Conservation (phyloP, 2,329 filamentous ascomycete genomes). For the Colletotrichum somersetense region DNA sequence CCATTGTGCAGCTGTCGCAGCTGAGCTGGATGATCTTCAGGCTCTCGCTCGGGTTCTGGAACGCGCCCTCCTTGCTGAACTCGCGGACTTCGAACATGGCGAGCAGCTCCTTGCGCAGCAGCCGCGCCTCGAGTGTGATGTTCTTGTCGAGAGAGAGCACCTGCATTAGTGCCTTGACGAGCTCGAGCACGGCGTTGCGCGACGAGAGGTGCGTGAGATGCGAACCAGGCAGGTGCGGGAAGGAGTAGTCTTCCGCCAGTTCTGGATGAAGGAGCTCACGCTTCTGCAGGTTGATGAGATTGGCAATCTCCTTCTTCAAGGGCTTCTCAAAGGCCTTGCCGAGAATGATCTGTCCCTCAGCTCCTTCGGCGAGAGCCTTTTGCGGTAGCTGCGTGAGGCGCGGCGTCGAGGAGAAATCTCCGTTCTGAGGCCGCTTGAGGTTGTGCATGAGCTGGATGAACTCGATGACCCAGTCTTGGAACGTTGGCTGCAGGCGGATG, state of each 20-base stretch:
- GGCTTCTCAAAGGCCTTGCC: slow-evolving; percentile 89
- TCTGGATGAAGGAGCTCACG: slow-evolving; percentile 91
- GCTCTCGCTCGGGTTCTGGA: slow-evolving; percentile 84
- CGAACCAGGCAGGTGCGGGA: slow-evolving; percentile 83
- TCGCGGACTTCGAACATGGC: slow-evolving; percentile 94
- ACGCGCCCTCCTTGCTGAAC: slow-evolving; percentile 89
- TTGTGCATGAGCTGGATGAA: slow-evolving; percentile 95
- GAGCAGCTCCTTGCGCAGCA: slow-evolving; percentile 90
- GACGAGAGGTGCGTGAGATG: slow-evolving; percentile 64
- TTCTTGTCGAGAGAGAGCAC: slow-evolving; percentile 91
- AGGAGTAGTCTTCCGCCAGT: slow-evolving; percentile 86
- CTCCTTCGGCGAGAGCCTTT: slow-evolving; percentile 67
- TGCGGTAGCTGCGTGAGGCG: slow-evolving; percentile 73
- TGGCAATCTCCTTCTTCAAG: slow-evolving; percentile 87
- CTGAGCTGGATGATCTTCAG: slow-evolving; percentile 81
- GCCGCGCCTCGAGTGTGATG: slow-evolving; percentile 87
- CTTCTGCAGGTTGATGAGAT: slow-evolving; percentile 86
- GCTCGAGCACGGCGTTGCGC: slow-evolving; percentile 73
- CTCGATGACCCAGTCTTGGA: slow-evolving; percentile 93
- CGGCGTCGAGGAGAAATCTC: slow-evolving; percentile 64
- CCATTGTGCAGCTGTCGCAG: slow-evolving; percentile 91
- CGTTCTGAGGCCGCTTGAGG: slow-evolving; percentile 77
- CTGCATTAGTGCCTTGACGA: slow-evolving; percentile 94
- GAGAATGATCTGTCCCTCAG: slow-evolving; percentile 74
- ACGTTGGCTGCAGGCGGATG: slow-evolving; percentile 80